phyloP scores from a whole-genome alignment of 805 yeast genomes.

The Sungouiozyma ichnusensis region DNA sequence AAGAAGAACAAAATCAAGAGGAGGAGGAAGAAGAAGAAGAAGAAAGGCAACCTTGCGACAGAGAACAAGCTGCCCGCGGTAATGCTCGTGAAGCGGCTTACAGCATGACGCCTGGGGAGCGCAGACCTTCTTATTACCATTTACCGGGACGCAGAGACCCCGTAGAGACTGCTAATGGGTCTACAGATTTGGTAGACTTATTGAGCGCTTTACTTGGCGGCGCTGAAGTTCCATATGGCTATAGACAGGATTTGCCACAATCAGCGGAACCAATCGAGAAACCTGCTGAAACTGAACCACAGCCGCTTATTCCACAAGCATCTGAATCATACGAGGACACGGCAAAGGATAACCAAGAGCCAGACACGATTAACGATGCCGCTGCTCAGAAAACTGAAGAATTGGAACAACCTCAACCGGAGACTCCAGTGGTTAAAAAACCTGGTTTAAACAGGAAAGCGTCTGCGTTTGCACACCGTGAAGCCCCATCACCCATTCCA shows the following conservation, averaged over 20 bases:
- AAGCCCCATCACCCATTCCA: constrained; percentile 26
- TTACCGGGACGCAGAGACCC: constrained; percentile 4
- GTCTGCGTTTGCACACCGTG: constrained; percentile 14
- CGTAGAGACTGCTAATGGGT: constrained; percentile 2
- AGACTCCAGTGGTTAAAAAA: constrained; percentile 1
- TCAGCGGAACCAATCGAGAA: background rate
- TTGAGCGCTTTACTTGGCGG: constrained; percentile 17
- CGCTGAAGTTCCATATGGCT: constrained; percentile 5
- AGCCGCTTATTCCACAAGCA: no score
- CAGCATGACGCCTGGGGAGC: background rate
- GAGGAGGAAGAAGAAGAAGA: constrained; percentile 2
- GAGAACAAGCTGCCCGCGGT: constrained; percentile 6
- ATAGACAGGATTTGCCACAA: constrained; percentile 5
- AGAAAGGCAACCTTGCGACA: constrained; percentile 3
- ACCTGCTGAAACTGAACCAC: background rate
- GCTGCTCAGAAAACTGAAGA: constrained; percentile 1
- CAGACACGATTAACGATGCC: no score
- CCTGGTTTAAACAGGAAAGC: constrained; percentile 5
- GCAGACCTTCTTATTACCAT: constrained; percentile 18
- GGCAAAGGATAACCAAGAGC: no score
- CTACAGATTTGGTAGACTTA: constrained; percentile 9
- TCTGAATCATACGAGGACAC: no score
- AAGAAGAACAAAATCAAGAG: constrained; percentile 10
- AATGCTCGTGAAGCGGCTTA: background rate
- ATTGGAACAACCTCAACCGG: background rate